These are phyloP conservation scores for Tulasnella sp. DNA, from an alignment of 768 basidiomycete genomes.

Conservation along the genomic window DNA sequence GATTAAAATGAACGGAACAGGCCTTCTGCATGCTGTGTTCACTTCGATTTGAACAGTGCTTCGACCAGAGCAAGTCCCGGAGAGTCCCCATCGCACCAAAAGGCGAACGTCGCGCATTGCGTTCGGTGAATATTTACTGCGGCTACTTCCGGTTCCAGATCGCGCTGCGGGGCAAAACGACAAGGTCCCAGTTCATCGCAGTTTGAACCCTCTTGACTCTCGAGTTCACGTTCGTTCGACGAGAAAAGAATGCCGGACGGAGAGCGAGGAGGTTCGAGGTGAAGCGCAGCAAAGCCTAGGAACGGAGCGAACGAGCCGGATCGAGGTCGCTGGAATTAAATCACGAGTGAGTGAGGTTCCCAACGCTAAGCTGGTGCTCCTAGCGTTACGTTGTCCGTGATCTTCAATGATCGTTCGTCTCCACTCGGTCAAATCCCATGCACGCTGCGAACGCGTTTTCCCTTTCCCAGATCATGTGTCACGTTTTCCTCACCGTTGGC, in stretches of 20 bases:
- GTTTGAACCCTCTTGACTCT: neutral
- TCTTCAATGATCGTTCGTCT: neutral
- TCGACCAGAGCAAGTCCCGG: neutral
- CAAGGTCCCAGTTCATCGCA: neutral
- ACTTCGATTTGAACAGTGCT: neutral
- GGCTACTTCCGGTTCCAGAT: neutral
- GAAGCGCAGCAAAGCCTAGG: neutral
- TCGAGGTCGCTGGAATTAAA: conserved; percentile 9
- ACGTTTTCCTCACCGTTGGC: neutral
- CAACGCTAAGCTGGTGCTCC: neutral
- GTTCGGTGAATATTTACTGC: neutral
- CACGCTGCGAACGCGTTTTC: neutral
- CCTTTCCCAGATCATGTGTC: neutral
- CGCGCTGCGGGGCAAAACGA: neutral
- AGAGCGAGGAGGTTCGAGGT: neutral
- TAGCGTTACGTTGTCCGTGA: neutral
- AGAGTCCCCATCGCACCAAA: conserved; percentile 11
- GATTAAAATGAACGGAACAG: neutral
- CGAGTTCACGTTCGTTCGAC: neutral
- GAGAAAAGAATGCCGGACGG: neutral
- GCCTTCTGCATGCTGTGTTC: neutral
- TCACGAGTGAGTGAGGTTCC: neutral
- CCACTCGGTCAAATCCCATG: neutral
- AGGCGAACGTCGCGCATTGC: neutral
- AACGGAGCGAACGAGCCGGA: conserved; percentile 3